Evolutionary conservation across 2,329 filamentous ascomycete species (phyloP).

Genomic region (Fusarium sp.): DNA sequence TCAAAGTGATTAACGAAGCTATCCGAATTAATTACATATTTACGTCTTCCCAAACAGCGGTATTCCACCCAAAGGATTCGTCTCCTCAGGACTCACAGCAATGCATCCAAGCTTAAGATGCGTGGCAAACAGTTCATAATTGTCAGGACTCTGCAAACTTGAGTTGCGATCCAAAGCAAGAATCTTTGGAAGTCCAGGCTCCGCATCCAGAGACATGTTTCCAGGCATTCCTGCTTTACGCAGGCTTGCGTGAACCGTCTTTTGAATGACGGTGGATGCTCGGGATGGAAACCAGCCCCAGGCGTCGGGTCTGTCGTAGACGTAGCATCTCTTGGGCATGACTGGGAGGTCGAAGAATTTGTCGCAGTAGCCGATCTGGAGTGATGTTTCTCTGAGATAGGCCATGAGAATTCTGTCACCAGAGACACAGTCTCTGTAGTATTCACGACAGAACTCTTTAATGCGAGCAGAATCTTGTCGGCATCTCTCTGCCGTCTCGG

Average conservation of each 20-base stretch:
- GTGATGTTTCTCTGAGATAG: not conserved
- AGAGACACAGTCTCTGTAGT: not conserved
- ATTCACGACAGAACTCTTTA: not conserved
- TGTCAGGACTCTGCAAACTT: slow-evolving; percentile 1
- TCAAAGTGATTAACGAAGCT: not conserved
- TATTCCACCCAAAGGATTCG: not conserved
- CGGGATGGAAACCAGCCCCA: not conserved
- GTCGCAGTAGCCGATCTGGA: not conserved
- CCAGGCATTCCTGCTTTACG: not conserved
- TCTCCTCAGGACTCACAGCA: not conserved
- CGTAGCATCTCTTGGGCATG: not conserved
- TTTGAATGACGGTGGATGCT: not conserved
- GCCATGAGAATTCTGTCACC: not conserved
- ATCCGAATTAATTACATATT: not conserved
- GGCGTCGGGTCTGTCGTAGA: not conserved
- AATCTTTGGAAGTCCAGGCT: not conserved
- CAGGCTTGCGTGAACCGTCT: not conserved
- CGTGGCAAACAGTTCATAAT: slow-evolving; percentile 1
- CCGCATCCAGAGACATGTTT: not conserved
- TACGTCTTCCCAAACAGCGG: not conserved
- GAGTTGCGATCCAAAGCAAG: not conserved
- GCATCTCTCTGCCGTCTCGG: not conserved
- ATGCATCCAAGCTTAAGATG: not conserved
- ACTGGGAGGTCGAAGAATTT: not conserved
- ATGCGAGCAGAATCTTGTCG: not conserved